Base-by-base conservation (phyloP, 495 filamentous ascomycete genomes). In the Tuber melanosporum region DNA sequence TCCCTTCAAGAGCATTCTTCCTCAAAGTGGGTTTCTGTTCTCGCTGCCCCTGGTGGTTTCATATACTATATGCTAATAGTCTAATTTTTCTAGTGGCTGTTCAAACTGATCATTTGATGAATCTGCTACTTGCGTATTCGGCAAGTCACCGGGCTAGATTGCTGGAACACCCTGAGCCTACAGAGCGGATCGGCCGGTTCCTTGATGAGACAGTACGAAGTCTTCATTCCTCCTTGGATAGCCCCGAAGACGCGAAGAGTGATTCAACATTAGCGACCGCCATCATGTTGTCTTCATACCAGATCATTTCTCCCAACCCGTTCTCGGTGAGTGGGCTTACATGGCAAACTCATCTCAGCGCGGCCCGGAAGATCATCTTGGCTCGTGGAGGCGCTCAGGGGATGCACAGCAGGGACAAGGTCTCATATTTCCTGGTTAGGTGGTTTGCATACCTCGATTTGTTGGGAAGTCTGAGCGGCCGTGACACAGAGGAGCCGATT, bases 371-470 rank as follows among this genome's bases (percentile, higher is more conserved):
- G 77, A 90, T 97, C 76, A 94, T 95, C 81, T 84, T 90, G 70
- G 88, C 89, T 17, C 90, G 92, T 42, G 90, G 89, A 41, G 90
- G 89, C 72, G 87, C 89, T 5, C 85, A 87, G 57, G 84, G 87
- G 77, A 83, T 91, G 83, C 84, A 89, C 83, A 80, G 86, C 71
- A 80, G 87, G 79, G 92, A 94, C 82, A 89, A 88, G 42, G 89
- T 92, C 36, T 91, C 91, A 26, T 92, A 90, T 70, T 95, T 97
- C 83, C 88, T 96, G n/a, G 89, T 88, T 62, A 90, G 92, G 49
- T 97, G 93, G 93, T 91, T 95, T 78, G 91, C 91, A 14, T 97
- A 96, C 84, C 87, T 96, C 41, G 93, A 97, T 81, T 89, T 95
- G 9, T 86, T 96, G 66, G 93, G 93, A 42, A 88, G 88, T 74